Percentiles rank a stretch among this genome's conserved stretches.
phyloP scores from a whole-genome alignment of 352 stramenopile genomes.

The Phytophthora litchii region DNA sequence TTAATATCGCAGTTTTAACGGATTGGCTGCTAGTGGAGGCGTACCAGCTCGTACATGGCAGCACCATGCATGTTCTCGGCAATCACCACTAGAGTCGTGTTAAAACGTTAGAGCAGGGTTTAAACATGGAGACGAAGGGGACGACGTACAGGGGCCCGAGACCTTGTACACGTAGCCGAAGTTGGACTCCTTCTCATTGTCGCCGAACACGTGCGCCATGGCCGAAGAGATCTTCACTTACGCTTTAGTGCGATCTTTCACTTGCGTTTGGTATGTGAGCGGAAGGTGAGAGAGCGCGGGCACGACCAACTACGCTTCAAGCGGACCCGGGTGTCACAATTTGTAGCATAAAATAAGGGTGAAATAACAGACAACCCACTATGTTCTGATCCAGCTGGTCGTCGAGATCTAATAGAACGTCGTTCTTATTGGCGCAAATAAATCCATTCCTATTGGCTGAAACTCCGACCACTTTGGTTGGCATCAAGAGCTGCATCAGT shows the following conservation, averaged over 20 bases:
- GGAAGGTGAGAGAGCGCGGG: neutral
- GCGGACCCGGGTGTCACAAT: conserved; percentile 1
- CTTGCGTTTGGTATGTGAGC: conserved; percentile 36
- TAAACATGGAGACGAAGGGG: conserved; percentile 1
- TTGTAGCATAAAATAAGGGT: conserved; percentile 15
- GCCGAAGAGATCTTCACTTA: conserved; percentile 28
- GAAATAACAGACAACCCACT: conserved; percentile 12
- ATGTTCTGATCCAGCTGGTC: conserved; percentile 15
- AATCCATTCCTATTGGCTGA: conserved; percentile 32
- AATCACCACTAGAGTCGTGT: conserved; percentile 93
- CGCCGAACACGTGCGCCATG: conserved; percentile 87
- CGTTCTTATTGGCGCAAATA: conserved; percentile 9
- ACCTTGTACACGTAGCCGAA: conserved; percentile 99
- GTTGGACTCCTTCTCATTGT: conserved; percentile 91
- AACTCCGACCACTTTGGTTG: conserved; percentile 41
- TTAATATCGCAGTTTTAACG: conserved; percentile 3
- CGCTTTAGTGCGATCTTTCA: conserved; percentile 51
- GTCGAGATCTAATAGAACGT: conserved; percentile 25
- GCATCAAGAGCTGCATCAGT: conserved; percentile 33
- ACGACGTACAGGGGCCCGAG: conserved; percentile 93
- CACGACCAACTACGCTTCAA: conserved; percentile 34
- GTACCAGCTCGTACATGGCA: conserved; percentile 97
- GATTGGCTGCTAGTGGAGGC: conserved; percentile 17
- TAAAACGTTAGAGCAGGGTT: conserved; percentile 1
- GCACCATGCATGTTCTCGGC: conserved; percentile 99